phyloP scores from a whole-genome alignment of 2,329 filamentous ascomycete species.

The Colletotrichum sublineola region DNA sequence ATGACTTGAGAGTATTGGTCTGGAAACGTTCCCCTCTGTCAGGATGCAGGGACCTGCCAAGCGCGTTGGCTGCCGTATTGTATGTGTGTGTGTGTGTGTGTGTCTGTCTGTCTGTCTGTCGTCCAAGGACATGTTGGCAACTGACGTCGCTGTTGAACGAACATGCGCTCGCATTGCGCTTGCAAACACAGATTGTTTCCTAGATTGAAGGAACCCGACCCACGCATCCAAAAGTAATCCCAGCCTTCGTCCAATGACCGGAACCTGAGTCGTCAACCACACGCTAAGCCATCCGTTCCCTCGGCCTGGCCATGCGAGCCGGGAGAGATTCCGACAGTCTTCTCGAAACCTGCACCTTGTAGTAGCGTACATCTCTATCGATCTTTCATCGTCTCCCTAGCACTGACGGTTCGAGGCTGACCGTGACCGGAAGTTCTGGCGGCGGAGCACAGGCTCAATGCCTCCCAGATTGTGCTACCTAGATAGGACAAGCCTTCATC shows the following conservation, averaged over 20 bases:
- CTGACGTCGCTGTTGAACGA: not conserved
- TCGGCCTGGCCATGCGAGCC: conserved; percentile 21
- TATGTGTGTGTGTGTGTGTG: not conserved
- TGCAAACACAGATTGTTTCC: not conserved
- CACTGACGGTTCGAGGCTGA: conserved; percentile 14
- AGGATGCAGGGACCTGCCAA: conserved; percentile 26
- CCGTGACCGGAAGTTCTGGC: conserved; percentile 21
- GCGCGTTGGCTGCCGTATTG: not conserved
- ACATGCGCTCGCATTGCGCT: not conserved
- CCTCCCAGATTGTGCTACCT: not conserved
- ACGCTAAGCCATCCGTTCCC: conserved; percentile 21
- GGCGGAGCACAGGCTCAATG: conserved; percentile 23
- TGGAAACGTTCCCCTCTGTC: conserved; percentile 1
- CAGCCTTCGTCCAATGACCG: conserved; percentile 24
- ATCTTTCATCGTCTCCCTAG: not conserved
- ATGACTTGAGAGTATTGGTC: not conserved
- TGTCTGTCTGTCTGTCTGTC: too few relatives aligned
- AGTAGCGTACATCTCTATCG: not conserved
- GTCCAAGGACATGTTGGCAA: not conserved
- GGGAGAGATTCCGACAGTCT: conserved; percentile 28
- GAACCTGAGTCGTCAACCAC: conserved; percentile 12
- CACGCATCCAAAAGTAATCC: not conserved
- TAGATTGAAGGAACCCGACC: not conserved
- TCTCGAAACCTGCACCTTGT: conserved; percentile 37
- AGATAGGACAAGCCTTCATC: not conserved